A percentile compares a stretch with the other conserved stretches of the same genome.
These are phyloP conservation scores for Antrodiella citrinella DNA, from an alignment of 768 basidiomycete species.

Conservation along the genomic window DNA sequence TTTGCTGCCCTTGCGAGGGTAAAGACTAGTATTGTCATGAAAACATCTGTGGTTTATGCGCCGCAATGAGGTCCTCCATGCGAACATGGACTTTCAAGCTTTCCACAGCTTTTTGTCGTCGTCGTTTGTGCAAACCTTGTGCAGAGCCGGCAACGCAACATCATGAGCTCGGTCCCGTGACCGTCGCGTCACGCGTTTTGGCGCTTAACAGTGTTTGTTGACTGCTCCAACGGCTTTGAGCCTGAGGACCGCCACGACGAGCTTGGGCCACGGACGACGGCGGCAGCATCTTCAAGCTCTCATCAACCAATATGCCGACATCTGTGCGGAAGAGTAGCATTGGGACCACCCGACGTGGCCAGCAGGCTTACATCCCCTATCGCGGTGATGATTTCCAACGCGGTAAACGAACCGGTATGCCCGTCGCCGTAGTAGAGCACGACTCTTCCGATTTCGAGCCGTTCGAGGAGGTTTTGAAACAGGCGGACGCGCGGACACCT, in stretches of 20 bases:
- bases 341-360: conserved; percentile 41
- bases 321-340: conserved; percentile 31
- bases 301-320: conserved; percentile 18
- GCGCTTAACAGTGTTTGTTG: background rate
- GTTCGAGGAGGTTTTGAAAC: conserved; percentile 65
- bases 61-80: conserved; percentile 4
- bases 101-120: background rate
- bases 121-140: background rate
- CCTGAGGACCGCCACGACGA: background rate
- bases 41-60: conserved; percentile 1
- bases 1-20: conserved; percentile 21
- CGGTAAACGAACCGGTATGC: conserved; percentile 75
- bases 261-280: conserved; percentile 3
- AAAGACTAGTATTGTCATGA: conserved; percentile 9
- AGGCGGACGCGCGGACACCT: conserved; percentile 60
- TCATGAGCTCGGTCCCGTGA: background rate
- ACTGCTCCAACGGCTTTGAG: background rate
- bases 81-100: conserved; percentile 2
- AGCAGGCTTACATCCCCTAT: conserved; percentile 68
- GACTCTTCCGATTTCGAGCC: conserved; percentile 79
- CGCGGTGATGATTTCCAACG: conserved; percentile 69
- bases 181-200: conserved; percentile 5
- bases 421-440: conserved; percentile 58
- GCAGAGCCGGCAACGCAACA: background rate
- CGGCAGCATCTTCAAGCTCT: background rate